Base-by-base conservation (phyloP, 116 monocot species). In the Dioscorea cayenensis region DNA sequence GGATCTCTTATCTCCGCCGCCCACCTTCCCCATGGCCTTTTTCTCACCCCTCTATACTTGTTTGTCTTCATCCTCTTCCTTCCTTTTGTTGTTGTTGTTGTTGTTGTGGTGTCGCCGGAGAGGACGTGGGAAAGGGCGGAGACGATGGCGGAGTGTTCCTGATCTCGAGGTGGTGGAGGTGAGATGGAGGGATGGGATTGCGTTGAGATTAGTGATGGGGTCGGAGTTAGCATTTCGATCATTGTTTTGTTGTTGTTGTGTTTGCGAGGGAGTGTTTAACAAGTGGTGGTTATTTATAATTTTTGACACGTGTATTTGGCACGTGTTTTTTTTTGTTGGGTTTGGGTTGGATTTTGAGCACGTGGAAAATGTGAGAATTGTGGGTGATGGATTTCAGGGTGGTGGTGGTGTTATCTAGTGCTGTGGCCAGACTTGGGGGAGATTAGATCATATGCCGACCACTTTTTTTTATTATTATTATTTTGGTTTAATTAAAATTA, bases 71-170 rank as follows among this genome's bases (percentile, higher is more conserved):
- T 55, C 5, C n/a, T 55, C 55, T 55, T 5, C 17, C 55, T 55
- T 2, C 55, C 16, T 55, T 6, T 55, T 55, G 19, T 16, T 55
- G 0, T 32, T 55, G 55, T 16, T 19, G 55, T 16, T 18, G 19
- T 16, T 6, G 55, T 17, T 1, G 14, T 16, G 55, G 55, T 17
- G 58, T 59, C 7, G 23, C 72, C 75, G 37, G 84, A 81, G 36
- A 81, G 13, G 7, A 85, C 85, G 55, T 75, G 70, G 29, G 72
- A 18, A 23, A 87, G 81, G 3, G 87, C 75, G 63, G 82, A 74
- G 58, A 91, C 85, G 43, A 87, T 78, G 76, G 85, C 70, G 66
- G 64, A 14, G 18, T 55, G 55, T 5, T 55, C 55, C 55, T 55
- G 55, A 55, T 55, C 55, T 5, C 55, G 55, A n/a, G 16, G 55